Percentiles rank a stretch among this genome's conserved stretches.
Conservation (phyloP, 129 eudicot genomes). For the Apium graveolens region DNA sequence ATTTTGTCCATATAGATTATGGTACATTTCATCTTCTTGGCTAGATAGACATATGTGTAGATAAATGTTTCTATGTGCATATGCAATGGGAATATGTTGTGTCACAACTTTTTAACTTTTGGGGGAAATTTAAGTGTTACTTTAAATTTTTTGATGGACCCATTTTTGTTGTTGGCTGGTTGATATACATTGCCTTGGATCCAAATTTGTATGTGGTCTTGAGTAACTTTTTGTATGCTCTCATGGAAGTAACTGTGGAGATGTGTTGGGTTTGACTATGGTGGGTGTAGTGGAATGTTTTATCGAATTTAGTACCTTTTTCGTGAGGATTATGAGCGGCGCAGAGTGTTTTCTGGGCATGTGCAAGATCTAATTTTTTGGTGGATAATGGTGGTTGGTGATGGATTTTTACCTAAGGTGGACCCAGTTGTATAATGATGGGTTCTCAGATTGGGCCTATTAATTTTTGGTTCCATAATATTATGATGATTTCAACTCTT, state of each 20-base stretch:
- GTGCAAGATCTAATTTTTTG: conserved; percentile 48
- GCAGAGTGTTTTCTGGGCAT: conserved; percentile 35
- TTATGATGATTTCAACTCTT: conserved; percentile 26
- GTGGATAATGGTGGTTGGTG: conserved; percentile 66
- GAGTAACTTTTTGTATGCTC: conserved; percentile 8
- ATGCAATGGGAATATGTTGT: not conserved
- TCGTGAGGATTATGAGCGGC: conserved; percentile 36
- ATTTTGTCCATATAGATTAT: not conserved
- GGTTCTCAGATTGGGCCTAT: conserved; percentile 25
- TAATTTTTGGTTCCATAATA: conserved; percentile 28
- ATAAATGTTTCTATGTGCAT: not conserved
- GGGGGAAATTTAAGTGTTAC: conserved; percentile 1
- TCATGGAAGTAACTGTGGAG: conserved; percentile 26
- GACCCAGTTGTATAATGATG: conserved; percentile 38
- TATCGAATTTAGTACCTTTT: conserved; percentile 30
- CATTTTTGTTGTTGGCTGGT: conserved; percentile 9
- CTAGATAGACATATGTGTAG: not conserved
- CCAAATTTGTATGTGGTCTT: conserved; percentile 9
- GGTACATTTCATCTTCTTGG: conserved; percentile 4
- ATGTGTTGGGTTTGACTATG: conserved; percentile 26
- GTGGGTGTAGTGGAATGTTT: conserved; percentile 18
- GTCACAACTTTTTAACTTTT: conserved; percentile 14
- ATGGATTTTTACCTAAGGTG: conserved; percentile 26
- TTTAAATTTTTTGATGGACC: conserved; percentile 5
- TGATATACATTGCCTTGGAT: conserved; percentile 8